These are phyloP conservation scores for Arachis monticola DNA, from an alignment of 331 rosid species.

Conservation along the genomic window DNA sequence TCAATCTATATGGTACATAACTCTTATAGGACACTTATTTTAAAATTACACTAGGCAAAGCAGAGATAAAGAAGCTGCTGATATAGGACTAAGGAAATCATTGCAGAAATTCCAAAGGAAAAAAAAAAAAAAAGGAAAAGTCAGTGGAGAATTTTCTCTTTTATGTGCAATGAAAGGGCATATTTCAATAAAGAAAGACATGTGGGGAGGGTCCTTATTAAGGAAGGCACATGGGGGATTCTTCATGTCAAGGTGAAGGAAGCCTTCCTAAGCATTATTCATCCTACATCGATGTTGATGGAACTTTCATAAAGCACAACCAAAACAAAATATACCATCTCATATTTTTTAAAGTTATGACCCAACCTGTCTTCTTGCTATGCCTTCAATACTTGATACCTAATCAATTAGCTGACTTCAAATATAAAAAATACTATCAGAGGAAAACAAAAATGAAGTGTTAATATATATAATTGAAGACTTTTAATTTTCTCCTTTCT, in stretches of 20 bases:
- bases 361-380: slow-evolving; percentile 49
- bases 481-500: neutral
- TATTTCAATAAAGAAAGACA: slow-evolving; percentile 36
- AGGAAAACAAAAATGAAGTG: neutral
- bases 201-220: slow-evolving; percentile 39
- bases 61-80: neutral
- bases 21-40: slow-evolving; percentile 4
- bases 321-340: slow-evolving; percentile 10
- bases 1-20: neutral
- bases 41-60: neutral
- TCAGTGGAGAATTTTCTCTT: slow-evolving; percentile 16
- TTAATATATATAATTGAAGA: neutral
- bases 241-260: slow-evolving; percentile 38
- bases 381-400: slow-evolving; percentile 30
- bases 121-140: slow-evolving; percentile 23
- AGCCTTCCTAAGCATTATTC: neutral
- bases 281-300: slow-evolving; percentile 41
- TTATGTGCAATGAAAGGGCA: slow-evolving; percentile 9
- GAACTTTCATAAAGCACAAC: slow-evolving; percentile 39
- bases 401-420: slow-evolving; percentile 44
- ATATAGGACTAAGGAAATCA: slow-evolving; percentile 30
- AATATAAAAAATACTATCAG: neutral
- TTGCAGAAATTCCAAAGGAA: slow-evolving; percentile 43
- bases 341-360: slow-evolving; percentile 29
- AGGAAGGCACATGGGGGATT: slow-evolving; percentile 49